These are phyloP conservation scores for Fusarium pseudocircinatum DNA, from an alignment of 2,329 filamentous ascomycete genomes.

Conservation along the genomic window DNA sequence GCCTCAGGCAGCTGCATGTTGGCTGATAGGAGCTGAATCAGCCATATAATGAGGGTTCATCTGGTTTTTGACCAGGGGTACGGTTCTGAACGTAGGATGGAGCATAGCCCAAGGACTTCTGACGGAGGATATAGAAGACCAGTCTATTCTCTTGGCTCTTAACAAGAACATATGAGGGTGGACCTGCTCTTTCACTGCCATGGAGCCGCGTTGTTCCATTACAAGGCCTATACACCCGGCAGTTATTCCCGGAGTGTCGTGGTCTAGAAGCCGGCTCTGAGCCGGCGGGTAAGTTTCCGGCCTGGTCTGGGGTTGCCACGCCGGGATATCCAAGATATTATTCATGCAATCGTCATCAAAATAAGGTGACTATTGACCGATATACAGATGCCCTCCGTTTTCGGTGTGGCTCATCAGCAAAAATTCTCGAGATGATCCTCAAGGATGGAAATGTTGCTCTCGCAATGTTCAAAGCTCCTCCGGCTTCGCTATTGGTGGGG, in stretches of 20 bases:
- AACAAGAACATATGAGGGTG: too few relatives aligned
- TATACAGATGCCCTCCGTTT: not conserved
- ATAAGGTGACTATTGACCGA: not conserved
- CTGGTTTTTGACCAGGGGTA: too few relatives aligned
- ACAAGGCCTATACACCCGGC: not conserved
- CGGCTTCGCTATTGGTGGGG: slow-evolving; percentile 35
- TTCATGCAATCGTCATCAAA: not conserved
- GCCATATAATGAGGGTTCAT: too few relatives aligned
- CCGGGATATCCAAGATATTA: not conserved
- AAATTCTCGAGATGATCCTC: not conserved
- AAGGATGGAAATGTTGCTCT: not conserved
- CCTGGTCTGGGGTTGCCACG: not conserved
- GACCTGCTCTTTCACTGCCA: too few relatives aligned
- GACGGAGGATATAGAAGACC: too few relatives aligned
- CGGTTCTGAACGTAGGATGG: too few relatives aligned
- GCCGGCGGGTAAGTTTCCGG: slow-evolving; percentile 14
- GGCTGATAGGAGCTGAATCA: too few relatives aligned
- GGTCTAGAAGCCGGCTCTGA: slow-evolving; percentile 13
- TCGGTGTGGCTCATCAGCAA: not conserved
- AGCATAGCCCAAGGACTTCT: too few relatives aligned
- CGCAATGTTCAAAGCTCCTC: not conserved
- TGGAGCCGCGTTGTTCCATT: too few relatives aligned
- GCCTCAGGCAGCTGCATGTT: too few relatives aligned
- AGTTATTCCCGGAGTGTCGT: not conserved
- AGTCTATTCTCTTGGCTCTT: too few relatives aligned